Base-by-base conservation (phyloP, 2,329 filamentous ascomycete species). In the Colletotrichum sojae region DNA sequence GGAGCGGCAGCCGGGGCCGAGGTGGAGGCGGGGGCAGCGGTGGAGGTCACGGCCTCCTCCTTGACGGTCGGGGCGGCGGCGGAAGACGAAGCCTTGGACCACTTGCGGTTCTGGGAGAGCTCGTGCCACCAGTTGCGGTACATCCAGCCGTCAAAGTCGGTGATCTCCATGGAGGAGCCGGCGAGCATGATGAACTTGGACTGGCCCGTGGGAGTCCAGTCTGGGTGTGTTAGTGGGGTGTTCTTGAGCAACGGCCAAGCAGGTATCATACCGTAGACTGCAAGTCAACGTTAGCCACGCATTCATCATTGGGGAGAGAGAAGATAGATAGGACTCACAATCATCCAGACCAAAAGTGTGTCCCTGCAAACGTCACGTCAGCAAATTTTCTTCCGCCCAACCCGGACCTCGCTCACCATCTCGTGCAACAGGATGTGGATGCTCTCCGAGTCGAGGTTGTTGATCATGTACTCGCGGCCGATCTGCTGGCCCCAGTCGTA, bases 71-170 rank as follows among this genome's bases (percentile, higher is more conserved):
- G 45, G 12, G 13, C 53, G 20, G 57, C 46, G 36, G 46, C 22
- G 1, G 61, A 31, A 6, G 52, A 20, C 2, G 60, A 39, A 2
- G 62, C 39, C 45, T 58, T 64, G 20, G 62, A 25, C 77, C 76
- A 78, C 60, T 71, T 71, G 4, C 76, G 75, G 40, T 73, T 46
- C 1, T 74, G 72, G 22, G 77, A 77, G 40, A 78, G 72, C 69
- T 78, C 73, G 36, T 79, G 75, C 82, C 82, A 85, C 82, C 82
- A 85, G 73, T 85, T 82, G 0, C 83, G 73, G 51, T 81, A 73
- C 83, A 85, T 85, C 83, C 83, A 85, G 22, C 80, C 81, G 57
- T 85, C 83, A 59, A 85, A 85, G 45, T 85, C 82, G 1, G 83
- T 85, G 20, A 85, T 78, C 43, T 78, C 70, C 31, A 72, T 75